A percentile compares a stretch with the other conserved stretches of the same genome.
phyloP scores from a whole-genome alignment of 495 filamentous ascomycete species.

The Penicillium macrosclerotiorum region DNA sequence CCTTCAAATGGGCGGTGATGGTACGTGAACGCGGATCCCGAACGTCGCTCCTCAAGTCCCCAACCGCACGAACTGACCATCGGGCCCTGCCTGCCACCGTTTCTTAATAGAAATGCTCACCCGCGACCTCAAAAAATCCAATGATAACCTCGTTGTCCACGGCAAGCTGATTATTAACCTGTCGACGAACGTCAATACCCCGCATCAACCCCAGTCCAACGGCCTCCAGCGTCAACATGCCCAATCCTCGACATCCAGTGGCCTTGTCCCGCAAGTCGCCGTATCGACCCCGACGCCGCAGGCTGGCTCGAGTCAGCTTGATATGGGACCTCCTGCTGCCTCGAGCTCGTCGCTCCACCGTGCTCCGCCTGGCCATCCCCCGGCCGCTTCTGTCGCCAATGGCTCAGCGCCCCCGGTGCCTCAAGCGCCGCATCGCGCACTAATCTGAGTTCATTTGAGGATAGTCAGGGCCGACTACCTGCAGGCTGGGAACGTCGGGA shows the following conservation, averaged over 20 bases:
- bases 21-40: conserved; percentile 51
- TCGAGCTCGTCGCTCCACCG: conserved; percentile 42
- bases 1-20: conserved; percentile 82
- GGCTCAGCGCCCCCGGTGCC: conserved; percentile 41
- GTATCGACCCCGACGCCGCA: conserved; percentile 27
- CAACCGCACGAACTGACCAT: conserved; percentile 11
- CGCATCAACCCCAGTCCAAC: conserved; percentile 48
- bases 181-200: conserved; percentile 75
- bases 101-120: conserved; percentile 81
- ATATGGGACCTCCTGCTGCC: conserved; percentile 27
- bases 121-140: conserved; percentile 96
- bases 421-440: conserved; percentile 43
- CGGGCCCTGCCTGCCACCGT: conserved; percentile 1
- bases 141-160: conserved; percentile 95
- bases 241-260: conserved; percentile 38
- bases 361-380: conserved; percentile 35
- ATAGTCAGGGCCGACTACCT: conserved; percentile 86
- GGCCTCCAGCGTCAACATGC: conserved; percentile 37
- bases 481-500: conserved; percentile 95
- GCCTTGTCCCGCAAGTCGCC: conserved; percentile 40
- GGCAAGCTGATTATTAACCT: conserved; percentile 96
- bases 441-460: conserved; percentile 90
- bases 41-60: background rate
- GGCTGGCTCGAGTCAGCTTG: conserved; percentile 31
- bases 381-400: conserved; percentile 27